Percentiles rank a stretch among this genome's conserved stretches.
These are phyloP conservation scores for Cercophora scortea DNA, from an alignment of 495 filamentous ascomycete genomes.

Conservation along the genomic window DNA sequence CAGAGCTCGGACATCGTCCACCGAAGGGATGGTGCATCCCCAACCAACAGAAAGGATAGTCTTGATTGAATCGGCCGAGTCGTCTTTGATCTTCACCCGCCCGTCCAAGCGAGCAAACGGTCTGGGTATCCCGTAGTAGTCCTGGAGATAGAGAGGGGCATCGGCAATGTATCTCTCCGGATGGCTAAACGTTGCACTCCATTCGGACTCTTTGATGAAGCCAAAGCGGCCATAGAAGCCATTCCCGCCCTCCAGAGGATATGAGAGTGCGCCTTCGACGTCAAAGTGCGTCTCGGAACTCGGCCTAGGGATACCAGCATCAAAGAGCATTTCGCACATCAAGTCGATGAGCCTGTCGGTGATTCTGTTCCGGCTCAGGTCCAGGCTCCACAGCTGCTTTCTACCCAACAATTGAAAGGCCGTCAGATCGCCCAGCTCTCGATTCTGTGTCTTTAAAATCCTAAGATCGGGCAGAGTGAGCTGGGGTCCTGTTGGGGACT, in stretches of 20 bases:
- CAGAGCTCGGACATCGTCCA: constrained; percentile 6
- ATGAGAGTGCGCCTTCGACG: constrained; percentile 26
- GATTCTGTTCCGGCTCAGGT: constrained; percentile 35
- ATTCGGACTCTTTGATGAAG: constrained; percentile 29
- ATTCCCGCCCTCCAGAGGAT: constrained; percentile 11
- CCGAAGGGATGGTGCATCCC: not conserved
- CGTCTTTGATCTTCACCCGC: constrained; percentile 12
- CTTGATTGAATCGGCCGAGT: constrained; percentile 25
- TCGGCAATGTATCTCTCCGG: constrained; percentile 32
- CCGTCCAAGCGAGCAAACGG: constrained; percentile 23
- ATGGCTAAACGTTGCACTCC: constrained; percentile 24
- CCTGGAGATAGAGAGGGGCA: constrained; percentile 24
- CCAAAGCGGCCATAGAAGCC: constrained; percentile 24
- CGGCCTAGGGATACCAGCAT: constrained; percentile 6
- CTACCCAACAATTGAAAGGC: constrained; percentile 23
- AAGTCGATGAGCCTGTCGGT: constrained; percentile 22
- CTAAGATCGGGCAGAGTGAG: constrained; percentile 27
- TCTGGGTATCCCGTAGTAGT: not conserved
- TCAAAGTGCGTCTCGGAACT: constrained; percentile 15
- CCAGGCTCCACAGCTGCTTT: constrained; percentile 36
- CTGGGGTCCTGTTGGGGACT: constrained; percentile 17
- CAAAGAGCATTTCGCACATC: constrained; percentile 17
- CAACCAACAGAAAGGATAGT: constrained; percentile 13
- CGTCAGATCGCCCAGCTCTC: constrained; percentile 27
- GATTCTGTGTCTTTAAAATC: constrained; percentile 29